Evolutionary conservation across 164 flowering plant genomes (phyloP), one percentile per base, ranked within the genome.

Genomic region (Magnolia kwangsiensis): DNA sequence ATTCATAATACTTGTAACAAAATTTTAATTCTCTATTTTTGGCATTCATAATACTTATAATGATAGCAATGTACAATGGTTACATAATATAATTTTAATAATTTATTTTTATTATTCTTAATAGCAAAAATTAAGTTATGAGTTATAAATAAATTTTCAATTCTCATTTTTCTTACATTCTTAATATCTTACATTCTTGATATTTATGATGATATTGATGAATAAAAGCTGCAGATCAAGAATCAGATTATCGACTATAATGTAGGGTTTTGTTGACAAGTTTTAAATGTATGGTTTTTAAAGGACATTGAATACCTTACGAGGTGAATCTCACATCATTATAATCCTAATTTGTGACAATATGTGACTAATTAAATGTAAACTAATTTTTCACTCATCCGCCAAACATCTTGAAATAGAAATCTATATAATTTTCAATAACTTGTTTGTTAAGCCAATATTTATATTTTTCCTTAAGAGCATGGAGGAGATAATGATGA

Each of bases 401-500:
- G 1, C 79, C 77, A 50, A 72, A 80, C 18, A 64, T 63, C 51
- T 73, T 76, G 73, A 79, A 79, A 27, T 75, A 79, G 14, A 75
- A 71, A 51, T 75, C 78, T 0, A 75, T 78, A 75, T 77, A 92
- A 75, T 88, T 89, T 0, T 91, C 89, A 75, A 90, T 91, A 51
- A 88, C 86, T 78, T 81, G 37, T 67, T 50, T 73, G 80, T 75
- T 81, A 37, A 89, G 61, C 82, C 82, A 77, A n/a, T 92, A 92
- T 5, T 19, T 24, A 74, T 90, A 91, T 51, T 76, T 80, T 63
- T 84, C 55, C 79, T 91, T 87, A 3, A 91, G 88, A 14, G 91
- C 90, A 7, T 72, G 13, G 0, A 90, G 96, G 71, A 91, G 89
- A 82, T 91, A 93, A 59, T 90, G 88, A 78, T 91, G 96, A 76